phyloP scores from a whole-genome alignment of 208 protist genomes.

The Sergeia podlipaevii region DNA sequence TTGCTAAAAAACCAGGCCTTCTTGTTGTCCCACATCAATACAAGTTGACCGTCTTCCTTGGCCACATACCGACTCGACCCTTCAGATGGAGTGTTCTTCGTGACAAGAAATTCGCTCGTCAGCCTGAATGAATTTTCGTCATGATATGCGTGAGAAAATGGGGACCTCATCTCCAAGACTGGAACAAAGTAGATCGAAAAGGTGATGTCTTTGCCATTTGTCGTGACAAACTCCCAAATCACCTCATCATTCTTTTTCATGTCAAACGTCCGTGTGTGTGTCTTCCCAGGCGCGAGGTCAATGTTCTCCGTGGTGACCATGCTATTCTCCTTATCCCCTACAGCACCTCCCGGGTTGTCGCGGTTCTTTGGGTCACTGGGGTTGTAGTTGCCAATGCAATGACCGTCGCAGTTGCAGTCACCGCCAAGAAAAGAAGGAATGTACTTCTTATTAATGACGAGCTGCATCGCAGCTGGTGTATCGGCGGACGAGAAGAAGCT shows the following conservation, averaged over 20 bases:
- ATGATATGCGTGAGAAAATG: no score
- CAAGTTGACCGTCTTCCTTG: slow-evolving; percentile 40
- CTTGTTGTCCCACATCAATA: slow-evolving; percentile 63
- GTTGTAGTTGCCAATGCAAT: slow-evolving; percentile 46
- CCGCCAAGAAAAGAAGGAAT: slow-evolving; percentile 61
- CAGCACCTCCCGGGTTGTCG: no score
- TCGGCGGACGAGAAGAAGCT: slow-evolving; percentile 41
- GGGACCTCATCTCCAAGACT: no score
- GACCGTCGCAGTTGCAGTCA: slow-evolving; percentile 41
- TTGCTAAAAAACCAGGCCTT: slow-evolving; percentile 37
- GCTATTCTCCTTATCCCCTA: slow-evolving; percentile 19
- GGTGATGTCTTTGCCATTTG: slow-evolving; percentile 20
- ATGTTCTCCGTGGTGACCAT: slow-evolving; percentile 52
- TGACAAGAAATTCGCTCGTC: slow-evolving; percentile 15
- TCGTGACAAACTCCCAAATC: slow-evolving; percentile 56
- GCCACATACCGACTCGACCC: slow-evolving; percentile 45
- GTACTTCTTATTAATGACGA: slow-evolving; percentile 39
- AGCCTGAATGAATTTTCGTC: neutral
- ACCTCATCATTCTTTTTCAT: slow-evolving; percentile 42
- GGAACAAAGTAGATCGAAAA: slow-evolving; percentile 33
- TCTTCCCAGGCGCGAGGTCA: slow-evolving; percentile 31
- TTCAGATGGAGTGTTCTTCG: slow-evolving; percentile 11
- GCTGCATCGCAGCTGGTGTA: slow-evolving; percentile 33
- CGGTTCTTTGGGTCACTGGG: slow-evolving; percentile 24
- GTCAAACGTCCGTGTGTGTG: slow-evolving; percentile 40